These are phyloP conservation scores for Picochlorum sp. DNA, from an alignment of 139 green algal species.

Conservation along the genomic window DNA sequence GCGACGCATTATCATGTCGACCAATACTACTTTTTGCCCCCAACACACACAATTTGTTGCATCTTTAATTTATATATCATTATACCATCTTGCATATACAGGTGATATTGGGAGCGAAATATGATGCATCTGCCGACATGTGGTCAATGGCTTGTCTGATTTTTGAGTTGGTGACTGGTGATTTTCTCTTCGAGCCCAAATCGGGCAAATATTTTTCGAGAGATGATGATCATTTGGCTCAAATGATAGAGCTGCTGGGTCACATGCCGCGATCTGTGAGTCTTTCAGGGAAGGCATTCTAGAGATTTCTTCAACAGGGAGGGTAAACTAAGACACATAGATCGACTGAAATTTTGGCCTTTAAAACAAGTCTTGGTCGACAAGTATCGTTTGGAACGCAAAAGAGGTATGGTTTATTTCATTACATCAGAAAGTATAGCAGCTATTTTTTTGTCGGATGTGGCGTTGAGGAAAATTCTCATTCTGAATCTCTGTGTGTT, in stretches of 20 bases:
- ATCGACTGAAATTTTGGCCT: slow-evolving; percentile 79
- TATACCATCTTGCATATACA: slow-evolving; percentile 11
- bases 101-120: slow-evolving; percentile 76
- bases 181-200: slow-evolving; percentile 94
- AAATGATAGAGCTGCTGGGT: slow-evolving; percentile 94
- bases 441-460: not conserved
- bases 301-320: slow-evolving; percentile 84
- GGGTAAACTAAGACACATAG: slow-evolving; percentile 87
- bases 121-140: slow-evolving; percentile 86
- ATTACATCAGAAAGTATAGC: not conserved
- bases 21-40: slow-evolving; percentile 14
- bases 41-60: not conserved
- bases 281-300: slow-evolving; percentile 57
- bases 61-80: not conserved
- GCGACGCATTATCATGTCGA: not conserved
- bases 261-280: slow-evolving; percentile 66
- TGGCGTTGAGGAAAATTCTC: slow-evolving; percentile 12
- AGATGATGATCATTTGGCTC: slow-evolving; percentile 97
- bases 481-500: not conserved
- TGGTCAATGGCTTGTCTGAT: slow-evolving; percentile 95
- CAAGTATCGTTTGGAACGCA: slow-evolving; percentile 79
- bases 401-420: slow-evolving; percentile 52
- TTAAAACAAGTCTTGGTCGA: slow-evolving; percentile 82
- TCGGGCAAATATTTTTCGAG: slow-evolving; percentile 30
- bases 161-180: slow-evolving; percentile 96